phyloP scores from a whole-genome alignment of 805 yeast species.

The Scheffersomyces amazonensis region DNA sequence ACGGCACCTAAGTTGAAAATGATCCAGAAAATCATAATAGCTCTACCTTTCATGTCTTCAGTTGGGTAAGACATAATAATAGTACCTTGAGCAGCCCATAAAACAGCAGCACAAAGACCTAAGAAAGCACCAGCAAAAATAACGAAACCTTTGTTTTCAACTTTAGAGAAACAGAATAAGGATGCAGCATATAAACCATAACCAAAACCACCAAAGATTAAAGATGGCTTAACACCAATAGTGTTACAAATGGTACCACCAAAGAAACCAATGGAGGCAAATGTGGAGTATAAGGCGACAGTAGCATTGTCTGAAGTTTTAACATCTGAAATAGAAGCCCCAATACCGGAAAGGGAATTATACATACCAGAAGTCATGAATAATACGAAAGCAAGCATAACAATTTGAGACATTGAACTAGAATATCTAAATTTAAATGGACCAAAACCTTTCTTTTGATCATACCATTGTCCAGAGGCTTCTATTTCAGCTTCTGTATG shows the following conservation, averaged over 20 bases:
- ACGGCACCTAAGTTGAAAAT: conserved; percentile 63
- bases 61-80: conserved; percentile 57
- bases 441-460: conserved; percentile 9
- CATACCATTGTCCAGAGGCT: conserved; percentile 41
- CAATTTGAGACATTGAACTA: conserved; percentile 28
- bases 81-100: conserved; percentile 62
- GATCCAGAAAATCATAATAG: conserved; percentile 56
- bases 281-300: conserved; percentile 52
- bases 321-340: conserved; percentile 43
- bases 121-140: conserved; percentile 56
- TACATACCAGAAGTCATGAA: conserved; percentile 54
- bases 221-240: conserved; percentile 43
- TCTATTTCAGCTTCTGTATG: conserved; percentile 28
- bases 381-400: conserved; percentile 44
- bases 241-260: conserved; percentile 54
- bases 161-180: conserved; percentile 46
- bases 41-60: conserved; percentile 51
- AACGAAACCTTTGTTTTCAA: conserved; percentile 47
- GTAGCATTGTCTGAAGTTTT: conserved; percentile 45
- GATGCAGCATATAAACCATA: conserved; percentile 54
- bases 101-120: conserved; percentile 52
- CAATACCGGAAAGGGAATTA: conserved; percentile 50
- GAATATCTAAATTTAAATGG: conserved; percentile 7
- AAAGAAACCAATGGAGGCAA: conserved; percentile 57
- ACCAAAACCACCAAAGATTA: conserved; percentile 54